Percentiles rank a stretch among this genome's conserved stretches.
phyloP scores from a whole-genome alignment of 2,329 filamentous ascomycete genomes.

The Hawksworthiomyces lignivorus region DNA sequence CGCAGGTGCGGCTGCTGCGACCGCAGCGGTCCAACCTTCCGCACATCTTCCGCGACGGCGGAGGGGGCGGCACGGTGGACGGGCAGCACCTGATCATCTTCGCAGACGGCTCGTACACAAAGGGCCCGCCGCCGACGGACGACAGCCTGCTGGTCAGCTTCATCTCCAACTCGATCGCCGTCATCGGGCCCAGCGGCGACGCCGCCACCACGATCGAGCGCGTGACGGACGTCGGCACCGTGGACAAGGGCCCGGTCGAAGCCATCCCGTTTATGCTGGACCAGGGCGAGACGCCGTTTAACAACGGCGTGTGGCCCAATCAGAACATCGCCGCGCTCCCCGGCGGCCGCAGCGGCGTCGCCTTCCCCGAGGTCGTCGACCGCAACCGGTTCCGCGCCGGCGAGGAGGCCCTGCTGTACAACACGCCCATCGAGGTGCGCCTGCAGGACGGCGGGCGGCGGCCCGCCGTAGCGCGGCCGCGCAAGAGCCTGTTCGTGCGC shows the following conservation, averaged over 20 bases:
- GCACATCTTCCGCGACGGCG: constrained; percentile 16
- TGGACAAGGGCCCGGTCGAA: constrained; percentile 1
- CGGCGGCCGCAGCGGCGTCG: constrained; percentile 3
- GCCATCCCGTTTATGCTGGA: constrained; percentile 8
- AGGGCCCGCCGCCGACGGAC: constrained; percentile 12
- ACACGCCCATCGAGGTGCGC: constrained; percentile 12
- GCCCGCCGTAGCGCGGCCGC: constrained; percentile 6
- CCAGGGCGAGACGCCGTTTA: constrained; percentile 6
- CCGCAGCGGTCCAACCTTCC: constrained; percentile 15
- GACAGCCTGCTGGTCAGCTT: constrained; percentile 10
- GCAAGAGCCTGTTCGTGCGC: constrained; percentile 8
- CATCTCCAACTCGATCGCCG: constrained; percentile 14
- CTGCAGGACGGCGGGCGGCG: constrained; percentile 1
- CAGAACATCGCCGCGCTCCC: constrained; percentile 11
- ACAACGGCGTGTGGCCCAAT: constrained; percentile 14
- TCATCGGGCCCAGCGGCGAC: neutral
- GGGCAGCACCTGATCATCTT: constrained; percentile 15
- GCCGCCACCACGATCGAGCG: neutral
- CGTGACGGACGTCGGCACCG: constrained; percentile 8
- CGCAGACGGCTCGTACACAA: constrained; percentile 14
- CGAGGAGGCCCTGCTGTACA: constrained; percentile 12
- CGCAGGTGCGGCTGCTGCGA: constrained; percentile 7
- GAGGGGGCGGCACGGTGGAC: constrained; percentile 14
- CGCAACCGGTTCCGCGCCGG: constrained; percentile 8
- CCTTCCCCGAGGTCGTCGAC: constrained; percentile 18